Evolutionary conservation across 2,329 filamentous ascomycete genomes (phyloP).

Genomic region (Acarospora socialis): DNA sequence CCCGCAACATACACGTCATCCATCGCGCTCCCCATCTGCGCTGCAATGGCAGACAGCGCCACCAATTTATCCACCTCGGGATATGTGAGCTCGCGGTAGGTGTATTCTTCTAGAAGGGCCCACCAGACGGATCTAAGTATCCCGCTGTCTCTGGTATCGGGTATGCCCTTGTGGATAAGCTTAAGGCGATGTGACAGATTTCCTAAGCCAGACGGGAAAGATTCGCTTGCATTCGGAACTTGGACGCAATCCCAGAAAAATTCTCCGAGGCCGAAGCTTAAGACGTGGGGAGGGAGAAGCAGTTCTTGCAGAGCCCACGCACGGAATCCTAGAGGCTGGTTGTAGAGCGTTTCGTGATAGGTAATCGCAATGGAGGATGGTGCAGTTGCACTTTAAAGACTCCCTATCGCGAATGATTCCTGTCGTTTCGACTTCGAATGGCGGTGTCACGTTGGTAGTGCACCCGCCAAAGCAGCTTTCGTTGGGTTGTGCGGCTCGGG

Average conservation of each 20-base stretch:
- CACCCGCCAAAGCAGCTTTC: too few species aligned
- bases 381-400: too few species aligned
- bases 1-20: conserved; percentile 5
- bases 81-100: conserved; percentile 3
- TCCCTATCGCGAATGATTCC: too few species aligned
- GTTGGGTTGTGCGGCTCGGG: conserved; percentile 1
- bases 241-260: conserved; percentile 6
- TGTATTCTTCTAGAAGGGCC: conserved; percentile 2
- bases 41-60: conserved; percentile 3
- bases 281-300: conserved; percentile 3
- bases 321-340: conserved; percentile 4
- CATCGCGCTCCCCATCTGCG: conserved; percentile 3
- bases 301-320: conserved; percentile 5
- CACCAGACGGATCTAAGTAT: background rate
- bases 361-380: too few species aligned
- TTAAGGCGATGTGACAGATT: too few species aligned
- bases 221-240: conserved; percentile 2
- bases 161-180: too few species aligned
- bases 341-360: conserved; percentile 4
- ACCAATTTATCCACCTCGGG: conserved; percentile 3
- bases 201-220: conserved; percentile 3
- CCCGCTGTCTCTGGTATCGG: background rate
- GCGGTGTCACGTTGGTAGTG: too few species aligned
- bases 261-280: conserved; percentile 4
- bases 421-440: too few species aligned